Percentiles rank a stretch among this genome's conserved stretches.
Conservation (phyloP, 768 basidiomycete genomes). For the Sporobolomyces roseus region DNA sequence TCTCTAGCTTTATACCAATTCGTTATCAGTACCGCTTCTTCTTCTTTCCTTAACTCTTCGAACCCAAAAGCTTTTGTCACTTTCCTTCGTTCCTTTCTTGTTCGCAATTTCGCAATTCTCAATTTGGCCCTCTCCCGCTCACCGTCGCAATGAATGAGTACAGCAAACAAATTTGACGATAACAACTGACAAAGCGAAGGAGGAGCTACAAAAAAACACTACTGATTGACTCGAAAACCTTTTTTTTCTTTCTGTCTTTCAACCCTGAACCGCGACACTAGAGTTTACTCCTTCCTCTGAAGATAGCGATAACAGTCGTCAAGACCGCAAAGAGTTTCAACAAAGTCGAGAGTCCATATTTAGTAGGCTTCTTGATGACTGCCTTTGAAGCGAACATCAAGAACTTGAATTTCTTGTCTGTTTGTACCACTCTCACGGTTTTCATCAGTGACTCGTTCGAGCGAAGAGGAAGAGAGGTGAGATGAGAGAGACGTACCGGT, state of each 20-base stretch:
- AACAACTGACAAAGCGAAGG: too few relatives aligned
- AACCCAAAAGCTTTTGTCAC: too few relatives aligned
- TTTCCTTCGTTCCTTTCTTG: too few relatives aligned
- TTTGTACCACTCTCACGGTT: background rate
- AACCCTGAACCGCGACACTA: background rate
- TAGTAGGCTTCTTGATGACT: constrained; percentile 1
- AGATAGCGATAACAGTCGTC: background rate
- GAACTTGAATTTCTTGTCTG: constrained; percentile 24
- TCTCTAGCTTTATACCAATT: too few relatives aligned
- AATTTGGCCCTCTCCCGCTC: too few relatives aligned
- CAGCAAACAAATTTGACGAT: too few relatives aligned
- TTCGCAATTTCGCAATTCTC: too few relatives aligned
- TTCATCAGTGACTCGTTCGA: background rate
- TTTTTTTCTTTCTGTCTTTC: background rate
- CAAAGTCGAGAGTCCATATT: background rate
- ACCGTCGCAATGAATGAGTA: too few relatives aligned
- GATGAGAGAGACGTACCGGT: too few relatives aligned
- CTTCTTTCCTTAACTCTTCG: too few relatives aligned
- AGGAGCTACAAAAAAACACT: too few relatives aligned
- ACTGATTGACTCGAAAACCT: background rate
- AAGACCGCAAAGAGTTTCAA: constrained; percentile 16
- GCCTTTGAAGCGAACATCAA: constrained; percentile 17
- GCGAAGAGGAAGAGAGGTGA: background rate
- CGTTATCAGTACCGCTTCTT: too few relatives aligned
- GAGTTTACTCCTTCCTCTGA: constrained; percentile 7